Base-by-base conservation (phyloP, 75 land plant genomes). In the Pinus albicaulis region DNA sequence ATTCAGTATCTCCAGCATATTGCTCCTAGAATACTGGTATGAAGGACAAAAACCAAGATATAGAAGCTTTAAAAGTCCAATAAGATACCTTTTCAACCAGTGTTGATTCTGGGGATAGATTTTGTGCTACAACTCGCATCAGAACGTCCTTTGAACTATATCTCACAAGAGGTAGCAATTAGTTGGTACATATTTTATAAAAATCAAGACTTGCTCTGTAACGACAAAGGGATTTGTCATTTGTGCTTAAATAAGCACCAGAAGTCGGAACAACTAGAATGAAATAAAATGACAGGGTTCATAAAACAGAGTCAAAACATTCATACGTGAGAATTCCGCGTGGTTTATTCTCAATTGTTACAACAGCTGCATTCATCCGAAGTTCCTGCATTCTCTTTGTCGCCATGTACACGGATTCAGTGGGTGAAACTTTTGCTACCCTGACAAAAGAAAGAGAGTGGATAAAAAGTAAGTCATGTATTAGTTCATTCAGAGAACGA, bases 131-230 rank as follows among this genome's bases (percentile, higher is more conserved):
- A 53, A 96, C 93, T 55, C 95, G 88, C 99, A 94, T 92, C 83
- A 96, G 82, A 53, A 96, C 85, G 78, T 96, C 99, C 63, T 87
- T 94, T 57, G 99, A 92, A 57, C 99, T 96, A 83, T 20, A 76
- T 23, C 26, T 66, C 72, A 59, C 14, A 75, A 57, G 60, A n/a
- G 44, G 58, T 20, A 34, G 11, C 17, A 60, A 75, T 14, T 15
- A 72, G 41, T 14, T 12, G 31, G 19, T 24, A 26, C 26, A 55
- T 53, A 72, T 55, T 53, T 15, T 25, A 7, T 24, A 52, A 24
- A 53, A 24, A 48, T 72, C 53, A 22, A 13, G 57, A 53, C 16
- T 53, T 24, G 5, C 73, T 15, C 6, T 2, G 57, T 24, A 48
- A 48, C 11, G 11, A 48, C 53, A 48, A 48, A 48, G 12, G 53